Evolutionary conservation across 1,284 basidiomycete genomes (phyloP), one percentile per base, ranked within the genome.

Genomic region (Xerocomus minutiporus): DNA sequence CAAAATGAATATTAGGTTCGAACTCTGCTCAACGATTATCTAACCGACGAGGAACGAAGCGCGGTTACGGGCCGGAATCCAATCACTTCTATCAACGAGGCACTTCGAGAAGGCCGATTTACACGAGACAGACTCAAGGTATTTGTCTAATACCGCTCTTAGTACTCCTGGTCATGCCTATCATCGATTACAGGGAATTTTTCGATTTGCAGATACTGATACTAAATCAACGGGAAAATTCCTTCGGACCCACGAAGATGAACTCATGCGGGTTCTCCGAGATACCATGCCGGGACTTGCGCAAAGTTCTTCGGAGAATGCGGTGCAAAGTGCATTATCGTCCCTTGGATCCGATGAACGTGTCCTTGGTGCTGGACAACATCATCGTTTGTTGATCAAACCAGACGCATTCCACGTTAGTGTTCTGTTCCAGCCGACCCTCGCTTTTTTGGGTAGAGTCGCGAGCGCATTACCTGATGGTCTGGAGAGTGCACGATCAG

Each of bases 341-440:
- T 80, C 72, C 57, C 73, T 83, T 51, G 78, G 83, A 48, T 75
- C 77, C 1, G 90, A 93, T 53, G 90, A 93, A 58, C 82, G 85
- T 17, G 70, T 86, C 51, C 73, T 87, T 9, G 84, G 84, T 29
- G 76, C 76, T 8, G 85, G 84, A 40, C 86, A 91, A 45, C 88
- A 88, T 50, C 94, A 98, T 73, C 84, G 91, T 25, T 75, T 91
- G 20, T 79, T 99, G 29, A 88, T 97, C 56, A 85, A 85, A 56
- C 88, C 97, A 1, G 91, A 98, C 67, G 91, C 93, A 1, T 98
- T 98, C 75, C 94, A 97, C 71, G 92, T 98, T 48, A 90, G 86
- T 47, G 84, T 95, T 12, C 76, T 99, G 12, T 97, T 99, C 72
- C 91, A 93, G 60, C 96, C 97, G 0, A 96, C 94, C 7, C 73